Conservation (phyloP, 768 basidiomycete genomes). For the Boletus tylopilopsis region DNA sequence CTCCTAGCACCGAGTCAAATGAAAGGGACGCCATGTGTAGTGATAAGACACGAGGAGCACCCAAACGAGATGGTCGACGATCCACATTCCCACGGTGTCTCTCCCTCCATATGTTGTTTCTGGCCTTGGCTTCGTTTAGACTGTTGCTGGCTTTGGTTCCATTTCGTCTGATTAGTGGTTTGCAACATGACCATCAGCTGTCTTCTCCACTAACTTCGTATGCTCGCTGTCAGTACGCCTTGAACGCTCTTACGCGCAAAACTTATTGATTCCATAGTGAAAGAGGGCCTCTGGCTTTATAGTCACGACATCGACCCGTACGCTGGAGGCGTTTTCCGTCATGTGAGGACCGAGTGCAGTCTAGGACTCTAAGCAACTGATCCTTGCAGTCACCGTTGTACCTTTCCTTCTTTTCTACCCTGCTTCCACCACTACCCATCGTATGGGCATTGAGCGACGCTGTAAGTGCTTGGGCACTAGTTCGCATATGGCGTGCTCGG, state of each 20-base stretch:
- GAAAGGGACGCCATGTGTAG: no score
- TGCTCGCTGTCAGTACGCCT: conserved; percentile 56
- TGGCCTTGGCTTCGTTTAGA: conserved; percentile 42
- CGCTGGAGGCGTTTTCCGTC: conserved; percentile 78
- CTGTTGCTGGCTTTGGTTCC: conserved; percentile 51
- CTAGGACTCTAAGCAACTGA: not conserved
- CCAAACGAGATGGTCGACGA: no score
- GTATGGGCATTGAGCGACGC: conserved; percentile 73
- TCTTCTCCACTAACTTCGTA: conserved; percentile 81
- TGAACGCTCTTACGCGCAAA: not conserved
- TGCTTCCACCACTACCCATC: conserved; percentile 56
- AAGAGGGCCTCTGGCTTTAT: conserved; percentile 85
- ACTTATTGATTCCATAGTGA: conserved; percentile 47
- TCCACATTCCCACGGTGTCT: no score
- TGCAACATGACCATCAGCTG: conserved; percentile 72
- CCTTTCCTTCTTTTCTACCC: conserved; percentile 69
- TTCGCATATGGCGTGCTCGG: conserved; percentile 63
- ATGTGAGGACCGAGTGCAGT: conserved; percentile 49
- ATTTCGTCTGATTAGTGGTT: conserved; percentile 36
- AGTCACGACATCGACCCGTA: conserved; percentile 81
- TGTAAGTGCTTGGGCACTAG: conserved; percentile 62
- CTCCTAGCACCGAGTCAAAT: no score
- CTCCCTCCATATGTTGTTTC: no score
- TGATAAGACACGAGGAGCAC: no score
- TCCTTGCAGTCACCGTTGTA: conserved; percentile 70